phyloP scores from a whole-genome alignment of 352 stramenopile genomes.

The Phytophthora meadii region DNA sequence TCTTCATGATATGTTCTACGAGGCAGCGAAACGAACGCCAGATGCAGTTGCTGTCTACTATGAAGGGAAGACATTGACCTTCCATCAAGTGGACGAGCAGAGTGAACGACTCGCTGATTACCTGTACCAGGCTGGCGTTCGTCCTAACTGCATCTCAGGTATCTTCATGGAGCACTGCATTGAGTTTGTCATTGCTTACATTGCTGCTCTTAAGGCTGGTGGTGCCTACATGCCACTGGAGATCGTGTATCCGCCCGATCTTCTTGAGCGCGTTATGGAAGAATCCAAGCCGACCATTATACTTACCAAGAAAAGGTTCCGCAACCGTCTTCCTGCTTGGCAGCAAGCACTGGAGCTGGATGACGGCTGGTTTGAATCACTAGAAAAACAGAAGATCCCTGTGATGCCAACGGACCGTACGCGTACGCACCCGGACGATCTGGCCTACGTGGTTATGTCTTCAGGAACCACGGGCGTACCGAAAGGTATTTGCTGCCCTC shows the following conservation, averaged over 20 bases:
- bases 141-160: conserved; percentile 71
- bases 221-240: conserved; percentile 92
- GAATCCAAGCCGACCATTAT: conserved; percentile 90
- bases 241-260: conserved; percentile 90
- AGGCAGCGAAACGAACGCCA: conserved; percentile 67
- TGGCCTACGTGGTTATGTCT: conserved; percentile 95
- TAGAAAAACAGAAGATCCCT: conserved; percentile 40
- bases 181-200: conserved; percentile 92
- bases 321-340: conserved; percentile 71
- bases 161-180: conserved; percentile 93
- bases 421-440: conserved; percentile 81
- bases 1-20: conserved; percentile 84
- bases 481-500: conserved; percentile 94
- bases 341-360: conserved; percentile 77
- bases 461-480: conserved; percentile 92
- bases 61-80: conserved; percentile 71
- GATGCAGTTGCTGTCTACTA: conserved; percentile 79
- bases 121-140: conserved; percentile 67
- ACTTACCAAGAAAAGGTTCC: conserved; percentile 82
- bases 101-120: conserved; percentile 72
- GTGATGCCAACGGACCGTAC: conserved; percentile 65
- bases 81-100: conserved; percentile 71
- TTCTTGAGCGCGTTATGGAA: conserved; percentile 90
- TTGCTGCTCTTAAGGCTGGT: conserved; percentile 91
- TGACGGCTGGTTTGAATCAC: conserved; percentile 48